Base-by-base conservation (phyloP, 2,329 filamentous ascomycete species). In the Coleophoma cylindrospora region DNA sequence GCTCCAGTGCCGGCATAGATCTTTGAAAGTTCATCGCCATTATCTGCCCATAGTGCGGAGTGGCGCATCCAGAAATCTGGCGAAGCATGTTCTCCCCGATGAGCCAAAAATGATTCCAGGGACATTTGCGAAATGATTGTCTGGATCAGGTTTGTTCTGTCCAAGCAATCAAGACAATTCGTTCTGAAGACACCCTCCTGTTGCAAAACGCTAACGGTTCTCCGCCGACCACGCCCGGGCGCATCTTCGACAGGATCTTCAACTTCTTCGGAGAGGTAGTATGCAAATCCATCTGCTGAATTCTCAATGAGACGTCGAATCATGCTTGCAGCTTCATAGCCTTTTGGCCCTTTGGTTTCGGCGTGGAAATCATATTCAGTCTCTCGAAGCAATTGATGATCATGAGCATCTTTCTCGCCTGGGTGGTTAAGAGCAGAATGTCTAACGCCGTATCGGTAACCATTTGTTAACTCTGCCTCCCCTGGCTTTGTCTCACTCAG, bases 361-460 rank as follows among this genome's bases (percentile, higher is more conserved):
- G 91, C 92, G 64, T 97, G 91, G 53, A 99, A 97, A 68, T 99
- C 94, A 64, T 94, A 99, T 62, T 96, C 89, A 1, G 92, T 95
- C 52, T 86, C 80, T 54, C 81, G 80, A 32, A 97, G 70, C 36
- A 96, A 76, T 44, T 87, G 81, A 61, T 92, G 89, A 53, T 90
- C 88, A 36, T 72, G 70, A 3, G 77, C 75, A 27, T 75, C 73
- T 34, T 79, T 75, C 17, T 77, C 79, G 7, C 72, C 77, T 17
- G 67, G 61, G 13, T 75, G 74, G 57, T 85, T 86, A n/a, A 95
- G 69, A 0, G 87, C 81, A 56, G 84, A 94, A 61, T 86, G 80
- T 17, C 72, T 74, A 52, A 96, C 82, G 55, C 94, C 92, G 53
- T 85, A 79, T 48, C 85, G 83, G 67, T 94, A 99, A 53, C 88